phyloP scores from a whole-genome alignment of 805 yeast species.

The Tetrapisispora namnaoensis region DNA sequence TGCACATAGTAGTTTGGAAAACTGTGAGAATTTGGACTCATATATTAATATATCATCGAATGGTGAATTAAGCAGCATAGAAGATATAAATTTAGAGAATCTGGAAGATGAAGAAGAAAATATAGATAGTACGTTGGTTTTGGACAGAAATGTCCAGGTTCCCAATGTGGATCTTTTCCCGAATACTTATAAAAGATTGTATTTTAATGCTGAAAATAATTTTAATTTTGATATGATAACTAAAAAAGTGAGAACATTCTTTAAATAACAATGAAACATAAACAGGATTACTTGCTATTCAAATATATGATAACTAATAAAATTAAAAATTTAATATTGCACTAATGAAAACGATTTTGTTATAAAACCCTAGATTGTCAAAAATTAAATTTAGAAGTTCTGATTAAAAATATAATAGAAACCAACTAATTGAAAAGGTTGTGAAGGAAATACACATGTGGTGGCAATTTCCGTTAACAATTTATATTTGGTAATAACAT shows the following conservation, averaged over 20 bases:
- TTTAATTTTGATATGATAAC: constrained; percentile 14
- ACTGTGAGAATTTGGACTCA: constrained; percentile 6
- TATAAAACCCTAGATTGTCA: too few species aligned
- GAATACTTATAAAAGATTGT: not conserved
- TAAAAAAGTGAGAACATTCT: constrained; percentile 18
- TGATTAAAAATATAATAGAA: too few species aligned
- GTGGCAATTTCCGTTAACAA: too few species aligned
- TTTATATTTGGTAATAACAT: too few species aligned
- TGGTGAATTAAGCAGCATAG: constrained; percentile 24
- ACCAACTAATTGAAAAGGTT: too few species aligned
- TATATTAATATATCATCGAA: constrained; percentile 24
- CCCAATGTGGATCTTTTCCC: not conserved
- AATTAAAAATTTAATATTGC: too few species aligned
- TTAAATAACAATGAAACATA: constrained; percentile 8
- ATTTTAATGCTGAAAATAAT: constrained; percentile 7
- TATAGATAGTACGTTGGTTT: not conserved
- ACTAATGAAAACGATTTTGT: too few species aligned
- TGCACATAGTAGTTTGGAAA: not conserved
- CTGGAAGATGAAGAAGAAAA: not conserved
- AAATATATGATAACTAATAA: not conserved
- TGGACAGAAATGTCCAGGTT: not conserved
- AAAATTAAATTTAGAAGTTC: too few species aligned
- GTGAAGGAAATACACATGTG: too few species aligned
- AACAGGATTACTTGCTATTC: not conserved
- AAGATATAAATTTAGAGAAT: constrained; percentile 12